These are phyloP conservation scores for Pseudogymnoascus sp. DNA, from an alignment of 2,329 filamentous ascomycete genomes.

Conservation along the genomic window DNA sequence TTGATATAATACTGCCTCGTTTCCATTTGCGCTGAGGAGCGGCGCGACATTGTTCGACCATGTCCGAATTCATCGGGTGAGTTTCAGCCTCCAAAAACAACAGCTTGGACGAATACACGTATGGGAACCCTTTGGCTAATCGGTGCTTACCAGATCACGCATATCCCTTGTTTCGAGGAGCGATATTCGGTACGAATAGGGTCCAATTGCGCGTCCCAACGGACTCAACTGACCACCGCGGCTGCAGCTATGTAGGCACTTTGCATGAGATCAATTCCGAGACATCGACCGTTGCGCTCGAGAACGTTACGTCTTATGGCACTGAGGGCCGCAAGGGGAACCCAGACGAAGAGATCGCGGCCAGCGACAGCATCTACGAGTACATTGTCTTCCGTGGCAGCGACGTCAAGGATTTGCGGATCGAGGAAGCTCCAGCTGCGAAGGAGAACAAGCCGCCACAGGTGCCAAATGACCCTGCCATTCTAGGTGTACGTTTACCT, in stretches of 20 bases:
- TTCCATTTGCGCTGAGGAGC: conserved; percentile 5
- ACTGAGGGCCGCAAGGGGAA: conserved; percentile 81
- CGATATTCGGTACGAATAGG: conserved; percentile 72
- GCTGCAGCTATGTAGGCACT: conserved; percentile 77
- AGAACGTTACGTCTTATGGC: conserved; percentile 90
- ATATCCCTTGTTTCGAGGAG: conserved; percentile 97
- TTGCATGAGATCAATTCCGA: conserved; percentile 98
- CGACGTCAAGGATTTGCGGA: conserved; percentile 95
- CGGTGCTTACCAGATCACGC: conserved; percentile 55
- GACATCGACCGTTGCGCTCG: conserved; percentile 89
- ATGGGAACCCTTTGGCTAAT: conserved; percentile 20
- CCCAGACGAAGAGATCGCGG: conserved; percentile 70
- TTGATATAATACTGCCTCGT: conserved; percentile 3
- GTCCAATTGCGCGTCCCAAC: conserved; percentile 12
- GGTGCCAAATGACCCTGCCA: conserved; percentile 90
- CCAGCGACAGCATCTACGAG: conserved; percentile 86
- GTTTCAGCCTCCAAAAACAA: conserved; percentile 24
- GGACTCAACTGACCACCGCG: conserved; percentile 20
- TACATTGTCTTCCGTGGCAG: conserved; percentile 98
- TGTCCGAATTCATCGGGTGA: conserved; percentile 55
- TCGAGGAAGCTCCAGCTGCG: conserved; percentile 70
- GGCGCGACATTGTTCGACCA: conserved; percentile 24
- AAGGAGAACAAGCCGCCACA: conserved; percentile 67
- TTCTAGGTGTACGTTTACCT: conserved; percentile 81
- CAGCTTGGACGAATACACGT: conserved; percentile 7